Base-by-base conservation (phyloP, 495 filamentous ascomycete genomes). In the Neurospora sp. region DNA sequence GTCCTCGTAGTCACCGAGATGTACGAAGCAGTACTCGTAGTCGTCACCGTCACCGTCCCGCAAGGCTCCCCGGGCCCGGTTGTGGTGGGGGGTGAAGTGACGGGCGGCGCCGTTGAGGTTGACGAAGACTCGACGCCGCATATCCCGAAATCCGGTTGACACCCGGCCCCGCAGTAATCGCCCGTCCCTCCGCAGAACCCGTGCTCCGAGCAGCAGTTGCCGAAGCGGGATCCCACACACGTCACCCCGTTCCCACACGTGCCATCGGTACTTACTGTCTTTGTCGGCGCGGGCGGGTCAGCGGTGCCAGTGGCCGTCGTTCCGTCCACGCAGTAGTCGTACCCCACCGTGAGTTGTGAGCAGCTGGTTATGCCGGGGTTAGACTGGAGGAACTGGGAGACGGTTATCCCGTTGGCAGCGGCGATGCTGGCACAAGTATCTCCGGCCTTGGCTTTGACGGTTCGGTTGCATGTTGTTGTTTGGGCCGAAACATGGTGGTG, bases 211-310 rank as follows among this genome's bases (percentile, higher is more conserved):
- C 83, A 85, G 74, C 83, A 85, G 40, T 75, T 74, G 22, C 83
- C 83, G 69, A 72, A 85, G 6, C 69, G 69, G 1, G 82, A 82
- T 14, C 83, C 83, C 1, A 79, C 61, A 71, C 83, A 85, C 3
- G 83, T 85, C 37, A 83, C 41, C 35, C 81, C 81, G 68, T 80
- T 79, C n/a, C 83, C 83, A 48, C 83, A 85, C 20, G 74, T 72
- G 27, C 83, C 83, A 68, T 84, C 81, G 70, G 44, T 75, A 68
- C 76, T 80, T 70, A 76, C 53, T 4, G 38, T 41, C 0, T 70
- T 73, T 12, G 46, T 69, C 0, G 72, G 48, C 0, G 72, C 8
- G 0, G 71, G 35, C 10, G 75, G 72, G 0, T 39, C 46, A 9
- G 41, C 16, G 22, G 53, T 65, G 39, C 46, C 4, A 4, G 76